Evolutionary conservation across 1,284 basidiomycete genomes (phyloP).

Genomic region (Cutaneotrichosporon sp.): DNA sequence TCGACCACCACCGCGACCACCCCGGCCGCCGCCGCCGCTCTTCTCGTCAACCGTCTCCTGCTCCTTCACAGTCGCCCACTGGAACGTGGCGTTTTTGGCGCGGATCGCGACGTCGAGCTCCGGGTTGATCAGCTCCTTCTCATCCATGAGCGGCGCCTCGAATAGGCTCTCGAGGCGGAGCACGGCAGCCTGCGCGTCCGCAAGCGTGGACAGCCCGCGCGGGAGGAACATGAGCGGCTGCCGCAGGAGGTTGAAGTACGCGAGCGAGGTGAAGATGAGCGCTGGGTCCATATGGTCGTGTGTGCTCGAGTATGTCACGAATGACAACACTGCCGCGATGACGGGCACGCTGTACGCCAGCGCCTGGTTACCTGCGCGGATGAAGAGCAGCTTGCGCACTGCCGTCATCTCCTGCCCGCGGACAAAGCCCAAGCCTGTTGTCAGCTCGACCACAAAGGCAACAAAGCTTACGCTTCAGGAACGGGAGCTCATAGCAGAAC

Average conservation of each 20-base stretch:
- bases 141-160: conserved; percentile 61
- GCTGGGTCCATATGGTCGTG: conserved; percentile 61
- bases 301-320: conserved; percentile 68
- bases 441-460: conserved; percentile 11
- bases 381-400: conserved; percentile 63
- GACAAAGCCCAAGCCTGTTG: conserved; percentile 60
- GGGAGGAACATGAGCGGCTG: conserved; percentile 72
- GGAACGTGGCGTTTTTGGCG: conserved; percentile 63
- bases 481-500: conserved; percentile 69
- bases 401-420: conserved; percentile 62
- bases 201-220: conserved; percentile 63
- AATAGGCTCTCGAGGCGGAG: conserved; percentile 60
- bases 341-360: conserved; percentile 53
- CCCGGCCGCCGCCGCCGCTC: not conserved
- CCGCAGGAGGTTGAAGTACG: conserved; percentile 67
- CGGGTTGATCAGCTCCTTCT: conserved; percentile 56
- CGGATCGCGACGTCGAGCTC: conserved; percentile 59
- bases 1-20: not conserved
- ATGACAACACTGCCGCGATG: conserved; percentile 71
- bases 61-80: conserved; percentile 57
- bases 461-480: conserved; percentile 60
- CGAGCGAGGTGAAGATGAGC: conserved; percentile 69
- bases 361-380: conserved; percentile 61
- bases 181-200: conserved; percentile 67
- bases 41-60: conserved; percentile 7